Base-by-base conservation (phyloP, 805 yeast species). In the Kluyveromyces wickerhamii region DNA sequence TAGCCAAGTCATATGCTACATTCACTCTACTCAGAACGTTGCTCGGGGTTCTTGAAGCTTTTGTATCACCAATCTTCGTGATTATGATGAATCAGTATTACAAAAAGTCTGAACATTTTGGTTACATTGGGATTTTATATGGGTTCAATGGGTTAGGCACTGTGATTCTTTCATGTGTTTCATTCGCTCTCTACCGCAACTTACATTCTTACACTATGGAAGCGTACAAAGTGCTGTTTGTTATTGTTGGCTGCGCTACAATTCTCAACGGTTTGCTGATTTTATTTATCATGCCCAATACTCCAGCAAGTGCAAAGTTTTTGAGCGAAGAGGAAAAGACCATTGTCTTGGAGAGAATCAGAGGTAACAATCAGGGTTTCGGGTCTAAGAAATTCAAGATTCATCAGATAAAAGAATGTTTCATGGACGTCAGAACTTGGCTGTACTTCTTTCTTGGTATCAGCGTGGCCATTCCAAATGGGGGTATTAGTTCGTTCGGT, bases 201-300 rank as follows among this genome's bases (percentile, higher is more conserved):
- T 59, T 52, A 10, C 57, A 52, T n/a, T 34, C 49, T 7, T 71
- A 65, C 51, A 34, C 62, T 18, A 54, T 75, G 4, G 62, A 55
- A 3, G 63, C 78, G 3, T 82, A 88, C 88, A 74, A 71, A 48
- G 51, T 73, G 10, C 52, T 77, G 3, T 81, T 69, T 49, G 57
- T 81, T 31, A 62, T 78, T 20, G 67, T 72, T 27, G 94, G 92
- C 11, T 51, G 65, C 6, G 63, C 74, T 37, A 77, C 85, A 2
- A 53, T 77, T 5, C 47, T 68, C 8, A 47, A 73, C 11, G 82
- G 81, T 5, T 34, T 69, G 8, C 35, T 66, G 8, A 62, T 74
- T 39, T 52, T 54, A 28, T 42, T 72, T 35, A 72, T 71, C 52
- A 48, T 79, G 32, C 83, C 84, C 11, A 77, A 73, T 43, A 52